Evolutionary conservation across 768 basidiomycete species (phyloP).

Genomic region (Auriscalpium vulgare): DNA sequence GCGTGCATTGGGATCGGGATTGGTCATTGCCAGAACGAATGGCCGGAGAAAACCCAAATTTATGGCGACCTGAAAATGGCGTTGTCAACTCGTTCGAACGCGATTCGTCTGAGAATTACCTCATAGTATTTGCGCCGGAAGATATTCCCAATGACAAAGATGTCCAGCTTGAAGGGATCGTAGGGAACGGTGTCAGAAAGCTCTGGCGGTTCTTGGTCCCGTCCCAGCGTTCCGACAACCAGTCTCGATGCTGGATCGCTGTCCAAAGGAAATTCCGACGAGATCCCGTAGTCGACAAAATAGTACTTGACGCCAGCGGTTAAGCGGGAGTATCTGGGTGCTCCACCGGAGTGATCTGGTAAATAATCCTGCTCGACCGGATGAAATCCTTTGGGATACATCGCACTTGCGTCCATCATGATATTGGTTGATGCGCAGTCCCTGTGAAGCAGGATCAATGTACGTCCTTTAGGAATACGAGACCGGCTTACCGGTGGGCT

Average conservation of each 20-base stretch:
- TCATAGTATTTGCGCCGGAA: too few species aligned
- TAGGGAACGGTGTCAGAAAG: not conserved
- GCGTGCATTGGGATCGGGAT: too few species aligned
- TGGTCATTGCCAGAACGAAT: too few species aligned
- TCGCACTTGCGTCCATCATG: slow-evolving; percentile 7
- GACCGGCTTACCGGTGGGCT: slow-evolving; percentile 9
- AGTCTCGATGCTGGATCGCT: not conserved
- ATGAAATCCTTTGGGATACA: not conserved
- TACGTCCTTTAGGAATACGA: not conserved
- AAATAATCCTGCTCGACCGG: not conserved
- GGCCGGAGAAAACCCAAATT: too few species aligned
- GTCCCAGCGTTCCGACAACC: not conserved
- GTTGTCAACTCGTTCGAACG: too few species aligned
- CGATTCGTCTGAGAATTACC: too few species aligned
- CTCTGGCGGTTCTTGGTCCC: not conserved
- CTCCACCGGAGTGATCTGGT: not conserved
- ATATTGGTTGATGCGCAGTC: slow-evolving; percentile 4
- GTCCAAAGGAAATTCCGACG: not conserved
- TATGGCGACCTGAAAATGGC: too few species aligned
- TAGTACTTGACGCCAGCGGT: not conserved
- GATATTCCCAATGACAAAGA: slow-evolving; percentile 1
- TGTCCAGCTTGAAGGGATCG: slow-evolving; percentile 1
- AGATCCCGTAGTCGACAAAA: not conserved
- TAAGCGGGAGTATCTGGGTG: not conserved
- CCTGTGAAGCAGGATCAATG: not conserved